A percentile compares a stretch with the other conserved stretches of the same genome.
phyloP scores from a whole-genome alignment of 208 protist genomes.

The Acanthamoeba divionensis region DNA sequence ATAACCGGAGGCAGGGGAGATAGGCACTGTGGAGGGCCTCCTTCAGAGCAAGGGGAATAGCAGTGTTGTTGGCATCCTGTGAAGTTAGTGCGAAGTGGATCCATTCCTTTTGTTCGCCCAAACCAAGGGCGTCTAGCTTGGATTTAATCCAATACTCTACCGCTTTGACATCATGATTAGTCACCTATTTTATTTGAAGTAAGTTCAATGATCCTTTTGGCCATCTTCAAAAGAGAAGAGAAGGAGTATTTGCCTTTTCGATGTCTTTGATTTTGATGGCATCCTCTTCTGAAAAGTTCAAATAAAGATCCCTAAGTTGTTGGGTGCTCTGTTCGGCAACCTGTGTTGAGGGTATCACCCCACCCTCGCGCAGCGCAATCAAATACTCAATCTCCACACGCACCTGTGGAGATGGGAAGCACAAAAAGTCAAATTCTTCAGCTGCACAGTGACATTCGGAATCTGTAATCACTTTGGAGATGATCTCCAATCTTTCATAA shows the following conservation, averaged over 20 bases:
- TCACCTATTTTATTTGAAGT: too few species aligned
- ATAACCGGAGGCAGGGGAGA: conserved; percentile 78
- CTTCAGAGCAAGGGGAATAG: conserved; percentile 90
- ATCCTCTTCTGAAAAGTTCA: conserved; percentile 82
- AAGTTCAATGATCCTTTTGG: too few species aligned
- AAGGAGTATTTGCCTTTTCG: conserved; percentile 76
- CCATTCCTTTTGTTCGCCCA: conserved; percentile 86
- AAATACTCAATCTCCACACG: conserved; percentile 91
- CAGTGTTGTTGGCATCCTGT: conserved; percentile 96
- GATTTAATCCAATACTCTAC: conserved; percentile 95
- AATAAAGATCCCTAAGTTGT: conserved; percentile 73
- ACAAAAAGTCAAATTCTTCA: background rate
- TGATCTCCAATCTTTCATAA: background rate
- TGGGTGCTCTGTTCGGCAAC: conserved; percentile 61
- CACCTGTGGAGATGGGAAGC: conserved; percentile 56
- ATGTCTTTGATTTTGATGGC: conserved; percentile 88
- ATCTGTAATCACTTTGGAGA: background rate
- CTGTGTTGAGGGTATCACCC: background rate
- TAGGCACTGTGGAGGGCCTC: conserved; percentile 83
- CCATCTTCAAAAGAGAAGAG: too few species aligned
- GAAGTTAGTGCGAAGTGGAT: conserved; percentile 96
- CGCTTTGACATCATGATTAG: conserved; percentile 96
- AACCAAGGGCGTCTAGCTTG: conserved; percentile 79
- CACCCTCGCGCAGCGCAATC: conserved; percentile 70
- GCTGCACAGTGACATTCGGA: background rate